These are phyloP conservation scores for Phytophthora ramorum DNA, from an alignment of 352 stramenopile species.

Conservation along the genomic window DNA sequence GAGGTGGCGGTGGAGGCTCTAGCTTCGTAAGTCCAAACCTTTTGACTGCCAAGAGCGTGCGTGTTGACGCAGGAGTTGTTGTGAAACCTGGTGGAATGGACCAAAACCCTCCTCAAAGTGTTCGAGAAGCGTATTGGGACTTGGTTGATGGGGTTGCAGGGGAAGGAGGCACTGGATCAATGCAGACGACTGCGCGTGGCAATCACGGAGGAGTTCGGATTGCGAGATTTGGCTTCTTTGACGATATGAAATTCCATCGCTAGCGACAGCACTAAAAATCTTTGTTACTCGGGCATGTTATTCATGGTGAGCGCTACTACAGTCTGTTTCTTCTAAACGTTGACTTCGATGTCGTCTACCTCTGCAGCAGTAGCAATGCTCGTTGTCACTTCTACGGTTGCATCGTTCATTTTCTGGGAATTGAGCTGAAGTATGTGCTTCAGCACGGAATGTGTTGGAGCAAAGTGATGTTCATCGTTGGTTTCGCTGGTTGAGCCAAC, in stretches of 20 bases:
- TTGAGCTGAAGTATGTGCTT: slow-evolving; percentile 37
- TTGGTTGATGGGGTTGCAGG: slow-evolving; percentile 61
- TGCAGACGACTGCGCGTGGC: slow-evolving; percentile 32
- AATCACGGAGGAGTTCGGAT: slow-evolving; percentile 76
- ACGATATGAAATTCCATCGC: slow-evolving; percentile 76
- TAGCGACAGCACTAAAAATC: slow-evolving; percentile 17
- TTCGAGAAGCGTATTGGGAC: slow-evolving; percentile 62
- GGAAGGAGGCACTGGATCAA: slow-evolving; percentile 56
- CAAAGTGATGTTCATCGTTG: neutral
- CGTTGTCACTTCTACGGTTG: slow-evolving; percentile 5
- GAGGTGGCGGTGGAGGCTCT: slow-evolving; percentile 67
- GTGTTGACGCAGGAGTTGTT: slow-evolving; percentile 43
- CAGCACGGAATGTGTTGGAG: slow-evolving; percentile 34
- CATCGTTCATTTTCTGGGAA: slow-evolving; percentile 1
- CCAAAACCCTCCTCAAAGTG: slow-evolving; percentile 60
- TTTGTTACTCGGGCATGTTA: neutral
- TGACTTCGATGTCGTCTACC: slow-evolving; percentile 17
- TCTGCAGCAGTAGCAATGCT: slow-evolving; percentile 1
- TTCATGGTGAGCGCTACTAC: neutral
- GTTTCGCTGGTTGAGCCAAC: slow-evolving; percentile 1
- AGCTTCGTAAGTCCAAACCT: slow-evolving; percentile 60
- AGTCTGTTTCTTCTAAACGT: slow-evolving; percentile 16
- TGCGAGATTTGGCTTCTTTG: slow-evolving; percentile 68
- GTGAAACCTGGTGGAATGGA: slow-evolving; percentile 58
- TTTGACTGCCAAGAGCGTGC: slow-evolving; percentile 52